phyloP scores from a whole-genome alignment of 805 yeast genomes.

The Suhomyces sp. region DNA sequence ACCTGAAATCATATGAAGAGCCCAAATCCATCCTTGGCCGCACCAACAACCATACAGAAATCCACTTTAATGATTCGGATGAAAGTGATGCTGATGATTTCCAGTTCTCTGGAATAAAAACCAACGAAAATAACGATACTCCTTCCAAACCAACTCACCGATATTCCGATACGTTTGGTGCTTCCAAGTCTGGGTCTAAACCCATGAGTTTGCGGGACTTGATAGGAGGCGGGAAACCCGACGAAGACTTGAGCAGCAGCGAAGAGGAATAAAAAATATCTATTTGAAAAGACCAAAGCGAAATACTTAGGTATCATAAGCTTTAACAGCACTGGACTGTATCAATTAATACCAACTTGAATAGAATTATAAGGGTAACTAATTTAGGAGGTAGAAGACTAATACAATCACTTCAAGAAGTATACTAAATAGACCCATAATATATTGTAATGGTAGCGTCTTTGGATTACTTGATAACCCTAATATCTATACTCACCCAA shows the following conservation, averaged over 20 bases:
- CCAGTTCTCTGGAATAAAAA: conserved; percentile 23
- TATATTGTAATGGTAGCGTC: too few relatives aligned
- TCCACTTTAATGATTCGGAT: conserved; percentile 21
- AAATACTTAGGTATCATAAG: too few relatives aligned
- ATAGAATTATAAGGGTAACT: too few relatives aligned
- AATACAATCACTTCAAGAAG: too few relatives aligned
- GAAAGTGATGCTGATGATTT: conserved; percentile 24
- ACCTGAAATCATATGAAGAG: background rate
- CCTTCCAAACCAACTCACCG: conserved; percentile 3
- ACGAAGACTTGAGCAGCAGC: conserved; percentile 33
- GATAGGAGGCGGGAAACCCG: conserved; percentile 24
- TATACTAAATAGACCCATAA: too few relatives aligned
- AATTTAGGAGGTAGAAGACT: too few relatives aligned
- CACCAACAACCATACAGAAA: conserved; percentile 4
- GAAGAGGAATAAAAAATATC: conserved; percentile 24
- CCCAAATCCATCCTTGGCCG: conserved; percentile 8
- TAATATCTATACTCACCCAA: too few relatives aligned
- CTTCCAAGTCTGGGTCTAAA: conserved; percentile 12
- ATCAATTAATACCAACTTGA: too few relatives aligned
- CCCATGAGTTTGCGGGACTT: conserved; percentile 42
- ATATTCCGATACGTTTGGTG: conserved; percentile 1
- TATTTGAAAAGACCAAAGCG: too few relatives aligned
- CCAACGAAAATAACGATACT: conserved; percentile 16
- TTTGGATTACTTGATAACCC: too few relatives aligned
- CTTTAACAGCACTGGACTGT: too few relatives aligned